Percentiles rank a stretch among this genome's conserved stretches.
Evolutionary conservation across 768 basidiomycete genomes (phyloP).

Genomic region (Steccherinum ochraceum): DNA sequence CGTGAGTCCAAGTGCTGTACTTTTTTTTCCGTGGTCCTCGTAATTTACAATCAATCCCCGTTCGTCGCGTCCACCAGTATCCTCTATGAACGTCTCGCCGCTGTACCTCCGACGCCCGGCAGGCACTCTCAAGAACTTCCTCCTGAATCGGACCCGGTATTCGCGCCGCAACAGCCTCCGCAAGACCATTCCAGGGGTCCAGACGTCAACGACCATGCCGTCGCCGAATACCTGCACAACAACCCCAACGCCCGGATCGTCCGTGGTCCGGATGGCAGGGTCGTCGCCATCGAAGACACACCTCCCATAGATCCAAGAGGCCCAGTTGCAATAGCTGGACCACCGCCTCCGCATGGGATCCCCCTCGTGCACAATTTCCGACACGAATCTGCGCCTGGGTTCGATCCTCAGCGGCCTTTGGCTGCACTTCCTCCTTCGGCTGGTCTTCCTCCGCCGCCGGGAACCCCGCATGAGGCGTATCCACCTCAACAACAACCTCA

Average conservation of each 20-base stretch:
- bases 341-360: slow-evolving; percentile 18
- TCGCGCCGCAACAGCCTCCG: slow-evolving; percentile 15
- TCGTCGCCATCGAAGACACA: slow-evolving; percentile 44
- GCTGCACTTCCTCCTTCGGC: slow-evolving; percentile 28
- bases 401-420: slow-evolving; percentile 19
- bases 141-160: slow-evolving; percentile 19
- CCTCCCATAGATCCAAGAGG: slow-evolving; percentile 19
- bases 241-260: slow-evolving; percentile 42
- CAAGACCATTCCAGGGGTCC: slow-evolving; percentile 14
- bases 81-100: slow-evolving; percentile 71
- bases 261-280: slow-evolving; percentile 42
- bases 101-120: slow-evolving; percentile 49
- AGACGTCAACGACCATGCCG: slow-evolving; percentile 41
- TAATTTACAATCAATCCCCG: slow-evolving; percentile 17
- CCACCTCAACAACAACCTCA: slow-evolving; percentile 3
- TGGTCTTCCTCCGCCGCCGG: slow-evolving; percentile 33
- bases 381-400: slow-evolving; percentile 20
- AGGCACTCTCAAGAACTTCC: slow-evolving; percentile 21
- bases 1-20: slow-evolving; percentile 47
- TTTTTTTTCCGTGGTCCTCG: slow-evolving; percentile 7
- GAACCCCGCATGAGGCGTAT: not conserved
- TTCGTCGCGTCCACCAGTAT: slow-evolving; percentile 37
- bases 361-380: slow-evolving; percentile 20
- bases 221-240: slow-evolving; percentile 44
- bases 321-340: slow-evolving; percentile 8